A percentile compares a stretch with the other conserved stretches of the same genome.
These are phyloP conservation scores for Phytophthora sansomeana DNA, from an alignment of 352 stramenopile genomes.

Conservation along the genomic window DNA sequence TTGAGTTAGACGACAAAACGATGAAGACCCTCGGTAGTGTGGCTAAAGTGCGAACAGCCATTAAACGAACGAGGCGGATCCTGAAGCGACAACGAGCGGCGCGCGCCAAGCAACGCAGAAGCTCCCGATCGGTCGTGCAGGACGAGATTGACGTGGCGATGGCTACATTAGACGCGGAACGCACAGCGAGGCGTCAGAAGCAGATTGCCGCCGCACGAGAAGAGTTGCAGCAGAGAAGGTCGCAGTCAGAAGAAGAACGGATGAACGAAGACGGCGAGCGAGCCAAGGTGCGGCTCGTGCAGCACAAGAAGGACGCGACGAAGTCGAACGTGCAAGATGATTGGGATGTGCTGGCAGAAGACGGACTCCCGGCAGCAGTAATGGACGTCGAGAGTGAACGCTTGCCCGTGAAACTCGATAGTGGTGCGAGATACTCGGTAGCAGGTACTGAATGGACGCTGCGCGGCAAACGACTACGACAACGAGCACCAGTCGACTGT, in stretches of 20 bases:
- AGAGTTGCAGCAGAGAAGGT: neutral
- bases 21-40: neutral
- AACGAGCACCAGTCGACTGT: neutral
- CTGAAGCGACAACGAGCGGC: neutral
- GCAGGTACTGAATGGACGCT: neutral
- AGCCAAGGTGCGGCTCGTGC: neutral
- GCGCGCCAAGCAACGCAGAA: no score
- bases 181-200: neutral
- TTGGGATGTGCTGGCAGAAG: neutral
- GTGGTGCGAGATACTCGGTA: neutral
- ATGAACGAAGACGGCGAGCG: neutral
- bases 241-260: neutral
- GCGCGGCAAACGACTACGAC: neutral
- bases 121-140: neutral
- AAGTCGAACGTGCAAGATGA: neutral
- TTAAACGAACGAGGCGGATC: neutral
- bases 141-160: neutral
- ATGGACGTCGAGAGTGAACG: no score
- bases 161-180: neutral
- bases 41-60: neutral
- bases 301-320: neutral
- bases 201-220: neutral
- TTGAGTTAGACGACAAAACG: no score
- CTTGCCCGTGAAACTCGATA: no score
- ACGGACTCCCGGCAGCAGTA: neutral